Evolutionary conservation across 1,284 basidiomycete species (phyloP), one percentile per base, ranked within the genome.

Genomic region (Tetrapyrgos nigripes): DNA sequence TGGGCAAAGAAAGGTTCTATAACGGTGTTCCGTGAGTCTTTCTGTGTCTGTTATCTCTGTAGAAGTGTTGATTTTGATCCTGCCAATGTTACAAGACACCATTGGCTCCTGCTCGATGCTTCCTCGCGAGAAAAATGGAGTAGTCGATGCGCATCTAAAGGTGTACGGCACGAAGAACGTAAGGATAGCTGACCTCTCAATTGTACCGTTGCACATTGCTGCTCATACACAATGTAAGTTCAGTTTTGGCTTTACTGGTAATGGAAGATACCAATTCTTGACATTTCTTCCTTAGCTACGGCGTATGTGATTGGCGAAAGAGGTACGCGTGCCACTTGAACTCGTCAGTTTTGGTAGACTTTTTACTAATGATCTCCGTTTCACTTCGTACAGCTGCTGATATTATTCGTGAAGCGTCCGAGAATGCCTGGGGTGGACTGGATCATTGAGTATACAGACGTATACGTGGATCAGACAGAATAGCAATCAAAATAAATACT

Each of bases 41-140:
- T 24, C 31, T 64, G 17, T 19, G 10, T 27, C 29, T 33, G 2
- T 48, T 37, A 11, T 19, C 21, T 24, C 49, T 55, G 24, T 37
- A 35, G 10, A 23, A 19, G n/a, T 31, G n/a, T 24, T 8, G 8
- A 33, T 33, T 33, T 14, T 33, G 9, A 33, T 33, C 14, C 31
- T 8, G 14, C 8, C 31, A 33, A 33, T 33, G 31, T 8, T 33
- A 33, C 14, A 47, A 78, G 76, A 81, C 59, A 73, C 73, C 2
- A 62, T 69, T 31, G 79, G 78, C 2, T 74, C 76, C 5, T 82
- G 78, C 55, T 80, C 86, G 0, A 89, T 89, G 87, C 74, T 89
- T 43, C 88, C 88, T 14, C 69, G 75, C 37, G 77, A 79, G 27
- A 73, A 81, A 55, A 81, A 83, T 33, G 88, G 88, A 59, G 87